These are phyloP conservation scores for Symbiodinium natans DNA, from an alignment of 73 alveolate species.

Conservation along the genomic window DNA sequence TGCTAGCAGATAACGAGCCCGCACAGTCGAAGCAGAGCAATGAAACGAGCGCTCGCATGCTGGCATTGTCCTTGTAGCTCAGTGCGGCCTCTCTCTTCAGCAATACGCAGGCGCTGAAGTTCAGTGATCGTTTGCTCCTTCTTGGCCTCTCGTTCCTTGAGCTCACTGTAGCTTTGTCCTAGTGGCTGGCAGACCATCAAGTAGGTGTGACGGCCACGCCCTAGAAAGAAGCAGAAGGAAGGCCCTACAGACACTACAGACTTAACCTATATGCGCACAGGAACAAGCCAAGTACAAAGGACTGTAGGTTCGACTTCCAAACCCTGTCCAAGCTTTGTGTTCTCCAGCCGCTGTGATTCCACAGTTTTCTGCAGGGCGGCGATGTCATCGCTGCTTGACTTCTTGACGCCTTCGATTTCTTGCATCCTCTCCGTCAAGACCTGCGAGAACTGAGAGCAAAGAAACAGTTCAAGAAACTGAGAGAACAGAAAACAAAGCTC, in stretches of 20 bases:
- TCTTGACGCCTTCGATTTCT: neutral
- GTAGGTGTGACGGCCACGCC: too few relatives aligned
- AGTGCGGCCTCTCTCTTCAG: neutral
- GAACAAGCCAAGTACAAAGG: neutral
- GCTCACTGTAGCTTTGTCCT: constrained; percentile 1
- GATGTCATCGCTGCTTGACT: neutral
- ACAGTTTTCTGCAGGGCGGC: neutral
- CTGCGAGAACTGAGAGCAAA: too few relatives aligned
- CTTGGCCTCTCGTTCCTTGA: neutral
- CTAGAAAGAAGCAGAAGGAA: too few relatives aligned
- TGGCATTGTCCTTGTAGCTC: constrained; percentile 16
- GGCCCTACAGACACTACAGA: neutral
- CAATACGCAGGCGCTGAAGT: neutral
- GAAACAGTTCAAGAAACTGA: neutral
- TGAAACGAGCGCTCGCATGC: too few relatives aligned
- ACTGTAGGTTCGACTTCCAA: neutral
- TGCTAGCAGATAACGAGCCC: too few relatives aligned
- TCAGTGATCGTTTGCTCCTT: constrained; percentile 5
- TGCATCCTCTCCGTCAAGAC: neutral
- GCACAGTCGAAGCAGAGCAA: too few relatives aligned
- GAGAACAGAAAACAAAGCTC: too few relatives aligned
- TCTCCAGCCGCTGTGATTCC: neutral
- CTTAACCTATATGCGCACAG: neutral
- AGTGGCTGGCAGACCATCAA: too few relatives aligned
- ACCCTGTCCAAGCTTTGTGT: neutral